phyloP scores from a whole-genome alignment of 2,329 filamentous ascomycete species.

The Parasarocladium wereldwijsianum region DNA sequence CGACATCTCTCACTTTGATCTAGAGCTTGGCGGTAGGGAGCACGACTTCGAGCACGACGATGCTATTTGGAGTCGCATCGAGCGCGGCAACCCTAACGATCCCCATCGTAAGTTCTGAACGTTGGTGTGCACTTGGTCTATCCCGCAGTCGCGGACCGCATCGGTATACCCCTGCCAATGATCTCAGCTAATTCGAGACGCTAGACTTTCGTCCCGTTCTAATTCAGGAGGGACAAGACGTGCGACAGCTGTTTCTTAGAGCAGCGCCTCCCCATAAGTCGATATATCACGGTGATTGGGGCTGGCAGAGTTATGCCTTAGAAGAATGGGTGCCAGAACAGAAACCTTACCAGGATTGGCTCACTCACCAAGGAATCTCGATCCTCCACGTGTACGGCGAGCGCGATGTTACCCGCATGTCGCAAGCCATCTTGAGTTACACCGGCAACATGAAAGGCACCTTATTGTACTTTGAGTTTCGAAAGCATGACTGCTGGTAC shows the following conservation, averaged over 20 bases:
- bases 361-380: background rate
- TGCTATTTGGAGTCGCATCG: too few relatives aligned
- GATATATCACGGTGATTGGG: background rate
- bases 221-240: too few relatives aligned
- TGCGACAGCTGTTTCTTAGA: background rate
- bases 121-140: too few relatives aligned
- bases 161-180: too few relatives aligned
- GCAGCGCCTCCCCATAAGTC: background rate
- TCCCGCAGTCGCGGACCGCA: too few relatives aligned
- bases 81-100: too few relatives aligned
- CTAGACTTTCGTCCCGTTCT: too few relatives aligned
- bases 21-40: too few relatives aligned
- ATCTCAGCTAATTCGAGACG: too few relatives aligned
- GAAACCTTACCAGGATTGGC: background rate
- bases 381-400: slow-evolving; percentile 1
- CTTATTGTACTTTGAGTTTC: slow-evolving; percentile 4
- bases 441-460: slow-evolving; percentile 1
- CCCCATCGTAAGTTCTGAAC: too few relatives aligned
- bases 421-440: slow-evolving; percentile 1
- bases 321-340: background rate
- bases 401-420: background rate
- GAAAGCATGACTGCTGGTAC: background rate
- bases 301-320: slow-evolving; percentile 1
- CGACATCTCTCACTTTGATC: background rate
- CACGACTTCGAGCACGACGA: too few relatives aligned